Evolutionary conservation across 1,139 yeast species (phyloP), one percentile per base, ranked within the genome.

Genomic region (Saccharomyces hybrid): DNA sequence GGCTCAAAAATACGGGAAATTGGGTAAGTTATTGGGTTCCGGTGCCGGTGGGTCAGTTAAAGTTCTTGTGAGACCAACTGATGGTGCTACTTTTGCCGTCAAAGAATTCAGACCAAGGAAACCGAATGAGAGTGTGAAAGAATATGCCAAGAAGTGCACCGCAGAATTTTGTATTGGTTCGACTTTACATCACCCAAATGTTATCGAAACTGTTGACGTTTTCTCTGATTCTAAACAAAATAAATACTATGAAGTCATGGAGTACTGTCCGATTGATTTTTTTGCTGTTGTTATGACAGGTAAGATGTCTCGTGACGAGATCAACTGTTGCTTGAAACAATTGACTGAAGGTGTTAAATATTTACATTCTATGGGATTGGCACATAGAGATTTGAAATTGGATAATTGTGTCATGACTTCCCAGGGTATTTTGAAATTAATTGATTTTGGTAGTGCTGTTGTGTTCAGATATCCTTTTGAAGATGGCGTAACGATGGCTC

Each of bases 41-140:
- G 99, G 99, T 42, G 99, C 99, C 2, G 99, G 99, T 50, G 99
- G 99, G 4, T 86, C 95, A 1, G 99, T 95, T 14, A 83, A 95
- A 57, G 76, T 93, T 53, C 83, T 95, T 65, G 84, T 82, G 54
- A 80, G 98, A 59, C 83, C 93, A 2, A 78, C 87, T 6, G 98
- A 93, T 70, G 78, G 80, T 47, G 84, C 86, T 55, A 83, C 95
- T 0, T 93, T 93, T 74, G 99, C 99, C 0, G 98, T 95, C 46
- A 95, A 95, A 70, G 98, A 95, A 71, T 95, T 95, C 68, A 78
- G 99, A 59, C 86, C 96, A 6, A 80, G 93, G 58, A 81, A 91
- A 64, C 78, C 85, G 32, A 87, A 88, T 58, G 99, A 95, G 69
- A 78, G 87, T 14, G 82, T 84, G 61, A 87, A 89, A 64, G 98